Percentiles rank a stretch among this genome's conserved stretches.
phyloP scores from a whole-genome alignment of 1,284 basidiomycete genomes.

The Tilletia caries region DNA sequence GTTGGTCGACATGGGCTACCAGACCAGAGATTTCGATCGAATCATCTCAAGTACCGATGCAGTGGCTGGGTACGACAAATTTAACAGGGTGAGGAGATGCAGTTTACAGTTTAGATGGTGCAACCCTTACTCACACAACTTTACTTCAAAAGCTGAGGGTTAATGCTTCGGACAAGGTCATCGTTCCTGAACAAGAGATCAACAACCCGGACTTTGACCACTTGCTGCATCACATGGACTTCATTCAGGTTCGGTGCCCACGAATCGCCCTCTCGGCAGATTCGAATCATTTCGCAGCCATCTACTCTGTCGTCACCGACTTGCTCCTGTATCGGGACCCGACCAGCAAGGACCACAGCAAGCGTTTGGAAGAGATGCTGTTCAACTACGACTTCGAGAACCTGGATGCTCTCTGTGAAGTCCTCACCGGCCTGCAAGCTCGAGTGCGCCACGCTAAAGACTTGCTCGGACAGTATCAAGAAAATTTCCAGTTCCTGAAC shows the following conservation, averaged over 20 bases:
- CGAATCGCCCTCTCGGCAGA: slow-evolving; percentile 75
- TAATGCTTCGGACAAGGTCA: slow-evolving; percentile 66
- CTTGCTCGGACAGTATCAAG: slow-evolving; percentile 16
- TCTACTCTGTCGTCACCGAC: slow-evolving; percentile 84
- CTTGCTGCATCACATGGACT: slow-evolving; percentile 77
- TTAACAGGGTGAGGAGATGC: slow-evolving; percentile 61
- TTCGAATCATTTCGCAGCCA: slow-evolving; percentile 76
- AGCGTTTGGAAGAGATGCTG: slow-evolving; percentile 67
- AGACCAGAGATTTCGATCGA: slow-evolving; percentile 61
- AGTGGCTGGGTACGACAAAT: slow-evolving; percentile 70
- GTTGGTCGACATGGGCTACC: slow-evolving; percentile 31
- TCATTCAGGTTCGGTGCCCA: slow-evolving; percentile 75
- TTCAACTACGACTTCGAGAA: slow-evolving; percentile 90
- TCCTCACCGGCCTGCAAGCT: slow-evolving; percentile 72
- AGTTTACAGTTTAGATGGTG: no score
- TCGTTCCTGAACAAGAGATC: slow-evolving; percentile 40
- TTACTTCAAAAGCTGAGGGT: slow-evolving; percentile 54
- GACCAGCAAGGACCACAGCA: slow-evolving; percentile 55
- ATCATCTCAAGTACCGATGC: slow-evolving; percentile 86
- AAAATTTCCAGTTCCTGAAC: slow-evolving; percentile 55
- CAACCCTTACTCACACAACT: neutral
- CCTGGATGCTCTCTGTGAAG: slow-evolving; percentile 64
- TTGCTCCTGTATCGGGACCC: slow-evolving; percentile 84
- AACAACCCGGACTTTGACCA: slow-evolving; percentile 61
- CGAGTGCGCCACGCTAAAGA: slow-evolving; percentile 63